These are phyloP conservation scores for Boletus nobilissimus DNA, from an alignment of 1,284 basidiomycete species.

Conservation along the genomic window DNA sequence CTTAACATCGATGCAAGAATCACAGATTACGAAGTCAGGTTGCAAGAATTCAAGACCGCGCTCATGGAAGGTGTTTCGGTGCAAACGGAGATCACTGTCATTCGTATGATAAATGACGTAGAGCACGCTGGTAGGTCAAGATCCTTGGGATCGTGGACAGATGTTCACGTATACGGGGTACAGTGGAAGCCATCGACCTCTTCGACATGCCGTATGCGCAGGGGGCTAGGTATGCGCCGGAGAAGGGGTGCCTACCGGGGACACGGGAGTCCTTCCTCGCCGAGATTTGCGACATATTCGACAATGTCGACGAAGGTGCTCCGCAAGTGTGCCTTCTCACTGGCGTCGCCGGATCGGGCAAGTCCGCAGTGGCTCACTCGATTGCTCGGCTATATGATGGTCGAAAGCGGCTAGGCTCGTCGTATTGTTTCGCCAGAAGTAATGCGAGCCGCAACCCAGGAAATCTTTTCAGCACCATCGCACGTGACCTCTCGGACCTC, in stretches of 20 bases:
- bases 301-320: neutral
- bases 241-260: neutral
- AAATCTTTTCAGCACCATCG: neutral
- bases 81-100: neutral
- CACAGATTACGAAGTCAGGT: neutral
- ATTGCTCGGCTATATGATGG: neutral
- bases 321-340: neutral
- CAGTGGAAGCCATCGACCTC: neutral
- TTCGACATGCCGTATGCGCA: neutral
- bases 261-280: neutral
- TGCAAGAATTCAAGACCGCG: neutral
- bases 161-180: neutral
- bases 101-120: neutral
- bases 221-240: neutral
- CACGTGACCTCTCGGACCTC: neutral
- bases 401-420: neutral
- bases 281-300: neutral
- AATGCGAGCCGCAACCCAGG: neutral
- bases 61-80: neutral
- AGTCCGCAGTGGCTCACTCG: neutral
- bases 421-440: neutral
- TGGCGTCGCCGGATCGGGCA: neutral
- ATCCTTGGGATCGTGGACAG: neutral
- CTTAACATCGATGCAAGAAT: neutral
- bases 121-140: neutral